Base-by-base conservation (phyloP, 2,329 filamentous ascomycete species). In the Hansfordia pulvinata region DNA sequence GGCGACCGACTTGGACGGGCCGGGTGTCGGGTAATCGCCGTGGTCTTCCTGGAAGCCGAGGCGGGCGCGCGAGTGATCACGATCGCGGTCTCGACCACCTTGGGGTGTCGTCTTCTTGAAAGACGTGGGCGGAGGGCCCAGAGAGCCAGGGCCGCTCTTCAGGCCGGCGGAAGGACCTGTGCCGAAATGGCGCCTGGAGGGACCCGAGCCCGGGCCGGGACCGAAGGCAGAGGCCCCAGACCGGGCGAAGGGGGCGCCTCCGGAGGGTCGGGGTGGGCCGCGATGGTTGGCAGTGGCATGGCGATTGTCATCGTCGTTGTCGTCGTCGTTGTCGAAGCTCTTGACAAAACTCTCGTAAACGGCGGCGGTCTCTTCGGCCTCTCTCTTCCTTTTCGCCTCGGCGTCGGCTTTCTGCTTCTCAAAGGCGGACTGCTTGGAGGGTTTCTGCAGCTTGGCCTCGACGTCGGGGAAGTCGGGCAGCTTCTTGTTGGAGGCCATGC, bases 331-430 rank as follows among this genome's bases (percentile, higher is more conserved):
- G 23, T 74, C 75, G 41, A 82, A 81, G 29, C 68, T 84, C 52
- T 88, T 88, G 30, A 90, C 72, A 39, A 93, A 93, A 37, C 88
- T 83, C 40, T 84, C 74, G 50, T 86, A 81, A 1, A 85, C 83
- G 14, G 83, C 84, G 13, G 80, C 82, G 6, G 82, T 92, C 54
- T 93, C 86, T 38, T 78, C 83, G 43, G 78, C 79, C 52, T 93
- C 86, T 38, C 83, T 70, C 39, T 71, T 67, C 32, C 81, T 76
- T 56, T 93, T 93, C 14, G 83, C 84, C 59, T 93, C 84, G 30
- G 81, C 82, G 49, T 93, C 84, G 32, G 82, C 82, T 50, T 81
- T 84, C 50, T 92, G 81, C 41, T 77, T 76, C 56, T 93, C 86
- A 49, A 92, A 93, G 15, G 79, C 66, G 12, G 84, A 92, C 47